Evolutionary conservation across 176 grass and related monocot species (phyloP), one percentile per base, ranked within the genome.

Genomic region (Guadua angustifolia): DNA sequence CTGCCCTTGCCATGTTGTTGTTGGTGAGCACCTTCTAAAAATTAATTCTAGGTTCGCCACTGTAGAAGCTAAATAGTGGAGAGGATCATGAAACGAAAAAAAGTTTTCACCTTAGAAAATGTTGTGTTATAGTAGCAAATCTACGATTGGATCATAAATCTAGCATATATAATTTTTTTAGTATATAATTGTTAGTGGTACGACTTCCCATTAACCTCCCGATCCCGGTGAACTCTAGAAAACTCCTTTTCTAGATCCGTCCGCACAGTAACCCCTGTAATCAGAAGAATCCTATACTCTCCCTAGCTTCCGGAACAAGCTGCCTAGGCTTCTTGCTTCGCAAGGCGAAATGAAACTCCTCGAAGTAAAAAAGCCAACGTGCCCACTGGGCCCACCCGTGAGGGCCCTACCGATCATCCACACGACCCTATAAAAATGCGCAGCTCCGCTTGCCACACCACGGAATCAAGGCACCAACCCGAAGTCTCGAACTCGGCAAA

Each of bases 381-480:
- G 87, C 53, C 56, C 80, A 77, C 25, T 29, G 15, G n/a, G 33
- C 40, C 83, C 84, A 11, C 43, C 81, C 77, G 89, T 88, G 89
- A 81, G 77, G 81, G 36, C 80, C 75, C 70, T 43, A 71, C 84
- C 75, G 10, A 71, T 45, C 6, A 71, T 46, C 6, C 43, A 4
- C 73, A 2, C 10, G 5, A 59, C 12, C 64, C 78, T 91, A 88
- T 88, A 88, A 73, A 85, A 81, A 14, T 66, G 29, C 38, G 7
- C 58, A 22, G 8, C 16, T 42, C 73, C 75, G 60, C 26, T 83
- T 74, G 83, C 79, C 84, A 57, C 79, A 42, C 49, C 79, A 72
- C 84, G 42, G 35, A 66, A 21, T 56, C 6, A 52, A 18, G 50
- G 51, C 51, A 43, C 9, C 78, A 71, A 24, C 29, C 0, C 29